Percentiles rank a stretch among this genome's conserved stretches.
Conservation (phyloP, 1,139 yeast genomes). For the Pichia sp. region DNA sequence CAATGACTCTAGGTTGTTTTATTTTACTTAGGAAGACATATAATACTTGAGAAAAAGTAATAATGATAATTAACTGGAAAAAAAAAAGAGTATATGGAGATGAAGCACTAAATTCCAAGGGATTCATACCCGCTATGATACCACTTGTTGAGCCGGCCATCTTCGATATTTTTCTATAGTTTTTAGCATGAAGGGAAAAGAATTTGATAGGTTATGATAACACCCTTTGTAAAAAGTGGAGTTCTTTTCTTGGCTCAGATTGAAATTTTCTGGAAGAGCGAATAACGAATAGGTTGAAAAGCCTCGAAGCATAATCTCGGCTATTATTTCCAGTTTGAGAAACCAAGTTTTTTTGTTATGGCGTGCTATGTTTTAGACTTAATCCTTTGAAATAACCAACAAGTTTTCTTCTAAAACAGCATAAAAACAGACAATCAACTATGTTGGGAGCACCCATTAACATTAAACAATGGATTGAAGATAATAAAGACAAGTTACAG, state of each 20-base stretch:
- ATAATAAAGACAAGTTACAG: constrained; percentile 65
- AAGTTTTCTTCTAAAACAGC: too few relatives aligned
- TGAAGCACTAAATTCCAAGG: constrained; percentile 49
- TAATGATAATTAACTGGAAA: constrained; percentile 53
- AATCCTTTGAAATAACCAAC: background rate
- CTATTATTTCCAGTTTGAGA: too few relatives aligned
- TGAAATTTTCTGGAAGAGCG: too few relatives aligned
- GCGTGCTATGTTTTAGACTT: constrained; percentile 1
- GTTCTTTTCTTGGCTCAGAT: too few relatives aligned
- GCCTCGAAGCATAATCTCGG: too few relatives aligned
- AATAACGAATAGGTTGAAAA: too few relatives aligned
- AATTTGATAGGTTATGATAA: too few relatives aligned
- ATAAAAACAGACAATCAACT: background rate
- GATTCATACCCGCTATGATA: constrained; percentile 65
- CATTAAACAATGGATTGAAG: constrained; percentile 72
- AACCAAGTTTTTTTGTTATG: background rate
- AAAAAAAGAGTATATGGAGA: constrained; percentile 56
- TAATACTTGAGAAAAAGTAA: constrained; percentile 46
- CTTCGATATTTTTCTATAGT: background rate
- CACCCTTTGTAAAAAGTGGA: too few relatives aligned
- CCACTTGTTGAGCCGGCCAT: constrained; percentile 31
- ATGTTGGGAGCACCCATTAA: constrained; percentile 71
- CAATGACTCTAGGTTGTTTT: constrained; percentile 71
- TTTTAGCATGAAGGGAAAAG: too few relatives aligned
- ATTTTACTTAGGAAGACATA: constrained; percentile 53